These are phyloP conservation scores for Saxispiralis lemnorum DNA, from an alignment of 495 filamentous ascomycete genomes.

Conservation along the genomic window DNA sequence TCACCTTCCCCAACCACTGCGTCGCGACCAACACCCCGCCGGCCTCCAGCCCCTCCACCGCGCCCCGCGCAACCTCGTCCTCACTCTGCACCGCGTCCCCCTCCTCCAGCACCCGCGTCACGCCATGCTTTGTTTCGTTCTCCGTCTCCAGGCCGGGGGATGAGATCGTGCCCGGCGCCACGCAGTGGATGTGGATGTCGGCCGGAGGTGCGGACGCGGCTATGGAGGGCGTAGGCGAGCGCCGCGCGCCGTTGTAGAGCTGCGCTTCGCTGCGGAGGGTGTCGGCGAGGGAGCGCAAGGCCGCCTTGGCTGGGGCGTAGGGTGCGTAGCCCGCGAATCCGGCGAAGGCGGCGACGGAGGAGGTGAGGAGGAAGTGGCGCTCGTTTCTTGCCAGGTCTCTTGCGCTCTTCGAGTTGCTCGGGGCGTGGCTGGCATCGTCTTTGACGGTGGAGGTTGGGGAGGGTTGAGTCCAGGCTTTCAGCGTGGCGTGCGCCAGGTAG, in stretches of 20 bases:
- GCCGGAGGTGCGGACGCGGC: conserved; percentile 21
- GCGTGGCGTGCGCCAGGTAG: conserved; percentile 61
- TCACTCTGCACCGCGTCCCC: conserved; percentile 61
- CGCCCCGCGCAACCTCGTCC: conserved; percentile 50
- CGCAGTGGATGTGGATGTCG: conserved; percentile 60
- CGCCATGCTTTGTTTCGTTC: conserved; percentile 58
- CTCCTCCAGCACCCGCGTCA: conserved; percentile 70
- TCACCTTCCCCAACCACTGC: conserved; percentile 45
- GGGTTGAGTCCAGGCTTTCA: conserved; percentile 43
- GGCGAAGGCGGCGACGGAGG: conserved; percentile 56
- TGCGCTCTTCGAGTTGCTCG: too few relatives aligned
- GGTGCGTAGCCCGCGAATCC: conserved; percentile 67
- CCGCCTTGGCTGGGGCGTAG: conserved; percentile 73
- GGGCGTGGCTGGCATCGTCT: not conserved
- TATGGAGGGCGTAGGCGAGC: conserved; percentile 27
- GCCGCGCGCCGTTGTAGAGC: conserved; percentile 51
- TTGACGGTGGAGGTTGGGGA: conserved; percentile 17
- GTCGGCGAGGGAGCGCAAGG: conserved; percentile 68
- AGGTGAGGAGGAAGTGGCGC: conserved; percentile 77
- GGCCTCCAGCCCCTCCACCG: conserved; percentile 58
- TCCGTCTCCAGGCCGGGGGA: conserved; percentile 61
- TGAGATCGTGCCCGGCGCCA: conserved; percentile 71
- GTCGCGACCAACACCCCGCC: conserved; percentile 65
- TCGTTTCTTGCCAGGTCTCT: conserved; percentile 16
- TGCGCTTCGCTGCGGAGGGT: conserved; percentile 66